Percentiles rank a stretch among this genome's conserved stretches.
Conservation (phyloP, 2,329 filamentous ascomycete species). For the Phialemonium atrogriseum region DNA sequence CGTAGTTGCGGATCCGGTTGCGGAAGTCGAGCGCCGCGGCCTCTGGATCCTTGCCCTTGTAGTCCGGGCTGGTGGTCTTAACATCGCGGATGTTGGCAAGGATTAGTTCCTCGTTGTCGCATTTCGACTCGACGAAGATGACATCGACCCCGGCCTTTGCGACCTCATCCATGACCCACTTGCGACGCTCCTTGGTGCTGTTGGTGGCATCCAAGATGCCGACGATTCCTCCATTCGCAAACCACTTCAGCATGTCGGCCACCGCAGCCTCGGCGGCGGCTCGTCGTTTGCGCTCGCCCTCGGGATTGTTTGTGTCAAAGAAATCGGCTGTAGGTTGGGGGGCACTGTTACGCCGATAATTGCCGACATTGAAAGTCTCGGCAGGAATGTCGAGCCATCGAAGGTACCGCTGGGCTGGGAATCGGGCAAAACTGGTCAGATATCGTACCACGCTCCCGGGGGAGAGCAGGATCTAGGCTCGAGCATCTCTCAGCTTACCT, state of each 20-base stretch:
- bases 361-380: constrained; percentile 95
- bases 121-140: constrained; percentile 93
- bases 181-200: constrained; percentile 79
- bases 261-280: constrained; percentile 89
- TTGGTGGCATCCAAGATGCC: constrained; percentile 96
- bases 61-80: constrained; percentile 94
- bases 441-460: no score
- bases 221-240: constrained; percentile 70
- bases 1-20: constrained; percentile 91
- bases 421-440: constrained; percentile 11
- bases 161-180: constrained; percentile 84
- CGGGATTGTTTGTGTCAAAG: constrained; percentile 83
- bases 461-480: no score
- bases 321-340: constrained; percentile 90
- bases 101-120: constrained; percentile 90
- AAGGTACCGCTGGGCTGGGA: constrained; percentile 78
- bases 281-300: constrained; percentile 81
- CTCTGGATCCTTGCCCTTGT: constrained; percentile 89
- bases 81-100: constrained; percentile 98
- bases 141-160: constrained; percentile 73
- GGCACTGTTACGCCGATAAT: constrained; percentile 82
- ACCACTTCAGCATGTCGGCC: constrained; percentile 91
- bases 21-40: constrained; percentile 85
- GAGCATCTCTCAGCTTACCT: no score
- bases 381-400: constrained; percentile 93